These are phyloP conservation scores for Spiraea crenata DNA, from an alignment of 331 rosid species.

Conservation along the genomic window DNA sequence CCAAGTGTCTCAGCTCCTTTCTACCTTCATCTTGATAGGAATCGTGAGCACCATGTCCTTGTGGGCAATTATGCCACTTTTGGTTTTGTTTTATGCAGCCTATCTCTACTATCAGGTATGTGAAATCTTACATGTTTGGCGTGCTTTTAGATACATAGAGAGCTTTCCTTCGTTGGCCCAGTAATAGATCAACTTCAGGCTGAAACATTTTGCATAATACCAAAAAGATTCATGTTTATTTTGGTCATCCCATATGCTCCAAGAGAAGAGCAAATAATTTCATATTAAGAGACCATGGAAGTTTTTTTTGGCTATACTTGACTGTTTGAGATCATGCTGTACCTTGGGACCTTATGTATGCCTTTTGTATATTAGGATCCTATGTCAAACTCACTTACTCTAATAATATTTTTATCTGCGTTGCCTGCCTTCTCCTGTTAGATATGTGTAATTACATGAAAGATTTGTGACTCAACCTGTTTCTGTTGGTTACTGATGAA, in stretches of 20 bases:
- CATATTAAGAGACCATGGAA: too few species aligned
- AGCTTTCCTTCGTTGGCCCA: neutral
- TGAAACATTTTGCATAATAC: neutral
- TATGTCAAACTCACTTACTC: too few species aligned
- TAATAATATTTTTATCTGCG: too few species aligned
- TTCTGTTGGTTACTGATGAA: neutral
- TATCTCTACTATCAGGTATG: slow-evolving; percentile 73
- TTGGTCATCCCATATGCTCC: too few species aligned
- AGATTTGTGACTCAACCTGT: too few species aligned
- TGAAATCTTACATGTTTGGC: slow-evolving; percentile 9
- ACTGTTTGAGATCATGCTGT: too few species aligned
- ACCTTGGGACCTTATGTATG: too few species aligned
- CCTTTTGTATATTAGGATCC: too few species aligned
- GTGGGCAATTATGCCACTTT: slow-evolving; percentile 95
- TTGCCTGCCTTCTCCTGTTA: too few species aligned
- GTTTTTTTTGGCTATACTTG: too few species aligned
- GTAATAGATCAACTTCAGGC: neutral
- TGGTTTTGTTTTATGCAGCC: slow-evolving; percentile 79
- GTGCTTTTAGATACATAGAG: neutral
- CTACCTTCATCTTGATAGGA: slow-evolving; percentile 54
- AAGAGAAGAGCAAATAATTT: too few species aligned
- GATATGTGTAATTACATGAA: too few species aligned
- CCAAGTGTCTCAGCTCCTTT: slow-evolving; percentile 70
- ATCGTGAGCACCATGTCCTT: slow-evolving; percentile 68
- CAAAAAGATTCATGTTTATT: neutral